Evolutionary conservation across 179 eudicot genomes (phyloP).

Genomic region (Actinidia chinensis): DNA sequence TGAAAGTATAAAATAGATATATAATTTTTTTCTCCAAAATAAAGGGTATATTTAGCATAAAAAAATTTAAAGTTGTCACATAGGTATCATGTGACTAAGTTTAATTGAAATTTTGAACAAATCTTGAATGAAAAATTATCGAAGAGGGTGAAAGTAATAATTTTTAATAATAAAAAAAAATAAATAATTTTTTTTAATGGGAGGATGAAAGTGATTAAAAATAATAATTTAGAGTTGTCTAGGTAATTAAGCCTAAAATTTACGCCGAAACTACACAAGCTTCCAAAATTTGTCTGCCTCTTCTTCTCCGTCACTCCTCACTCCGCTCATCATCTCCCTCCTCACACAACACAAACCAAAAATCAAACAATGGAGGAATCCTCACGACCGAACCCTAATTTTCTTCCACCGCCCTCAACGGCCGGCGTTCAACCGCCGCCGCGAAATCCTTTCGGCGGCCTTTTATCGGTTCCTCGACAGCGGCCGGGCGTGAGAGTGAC

Average conservation of each 20-base stretch:
- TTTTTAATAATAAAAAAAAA: no score
- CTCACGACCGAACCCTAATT: conserved; percentile 17
- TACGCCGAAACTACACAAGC: not conserved
- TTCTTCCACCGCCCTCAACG: not conserved
- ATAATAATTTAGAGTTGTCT: no score
- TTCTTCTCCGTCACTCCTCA: not conserved
- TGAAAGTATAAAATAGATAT: no score
- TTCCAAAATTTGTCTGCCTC: not conserved
- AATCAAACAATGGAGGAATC: conserved; percentile 19
- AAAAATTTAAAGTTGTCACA: no score
- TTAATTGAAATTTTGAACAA: no score
- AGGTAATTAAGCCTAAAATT: not conserved
- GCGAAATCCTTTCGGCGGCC: conserved; percentile 7
- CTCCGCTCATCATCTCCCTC: not conserved
- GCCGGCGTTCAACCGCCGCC: conserved; percentile 13
- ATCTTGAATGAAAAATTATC: no score
- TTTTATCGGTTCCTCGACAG: conserved; percentile 25
- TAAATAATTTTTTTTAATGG: no score
- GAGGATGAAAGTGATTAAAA: no score
- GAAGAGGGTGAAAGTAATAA: no score
- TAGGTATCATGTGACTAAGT: no score
- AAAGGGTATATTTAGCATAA: no score
- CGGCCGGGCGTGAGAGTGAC: conserved; percentile 69
- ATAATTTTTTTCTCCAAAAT: no score
- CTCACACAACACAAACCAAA: not conserved